Evolutionary conservation across 1,284 basidiomycete genomes (phyloP), one percentile per base, ranked within the genome.

Genomic region (Puccinia hordei): DNA sequence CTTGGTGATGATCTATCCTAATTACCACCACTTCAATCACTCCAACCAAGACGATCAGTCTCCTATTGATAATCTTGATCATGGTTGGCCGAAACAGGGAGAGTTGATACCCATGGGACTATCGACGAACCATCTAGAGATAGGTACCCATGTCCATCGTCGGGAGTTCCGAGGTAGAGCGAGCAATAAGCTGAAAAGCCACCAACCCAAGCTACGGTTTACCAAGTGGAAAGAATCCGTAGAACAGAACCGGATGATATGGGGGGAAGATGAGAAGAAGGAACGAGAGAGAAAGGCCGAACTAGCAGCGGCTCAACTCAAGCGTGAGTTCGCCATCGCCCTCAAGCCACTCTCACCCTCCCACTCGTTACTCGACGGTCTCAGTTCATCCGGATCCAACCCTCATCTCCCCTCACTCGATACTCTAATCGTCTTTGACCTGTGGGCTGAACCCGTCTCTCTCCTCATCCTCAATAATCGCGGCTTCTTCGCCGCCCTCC

Each of bases 1-100:
- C 6, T 92, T 92, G 85, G 89, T 90, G 76, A 94, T 94, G 92
- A 88, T 94, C 24, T 94, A 94, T 84, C 92, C 92, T 6, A 94
- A 93, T 85, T 93, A 90, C 83, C 88, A 87, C 46, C 87, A 87
- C 66, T 5, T 71, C 46, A 38, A 66, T 5, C 24, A 33, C 22
- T 22, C 65, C 38, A 24, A 33, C 33, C 33, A 8, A 22, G 30
- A 13, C 61, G 4, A 38, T 6, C 27, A 13, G 2, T n/a, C n/a
- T n/a, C n/a, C n/a, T n/a, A n/a, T n/a, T n/a, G 35, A 15, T 22
- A 38, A 1, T 22, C 61, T 13, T 15, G 17, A 44, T 15, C 33
- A 22, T 35, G 33, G 10, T 2, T 38, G 33, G 61, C 30, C 27
- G 8, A 15, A 38, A 30, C 30, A 35, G 3, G 30, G 17, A 38